Base-by-base conservation (phyloP, 176 grass and related monocot genomes). In the Calamus simplicifolius region DNA sequence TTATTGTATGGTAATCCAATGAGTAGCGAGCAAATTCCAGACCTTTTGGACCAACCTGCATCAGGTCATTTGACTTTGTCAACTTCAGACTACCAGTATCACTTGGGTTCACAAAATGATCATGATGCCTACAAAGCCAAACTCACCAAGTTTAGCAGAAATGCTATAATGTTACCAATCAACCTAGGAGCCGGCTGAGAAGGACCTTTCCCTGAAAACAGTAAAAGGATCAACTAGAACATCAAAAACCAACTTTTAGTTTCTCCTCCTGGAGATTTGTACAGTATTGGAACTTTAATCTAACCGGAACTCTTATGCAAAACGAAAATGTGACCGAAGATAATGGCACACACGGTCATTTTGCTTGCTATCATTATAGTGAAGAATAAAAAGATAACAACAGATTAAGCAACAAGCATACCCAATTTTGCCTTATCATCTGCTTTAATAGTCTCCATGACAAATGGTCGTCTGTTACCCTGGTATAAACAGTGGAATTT, bases 11-110 rank as follows among this genome's bases (percentile, higher is more conserved):
- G 27, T 96, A 90, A 56, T 96, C 92, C 49, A 96, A 72, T 43
- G 92, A 96, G 73, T 96, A 96, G n/a, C 92, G 92, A 57, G 74
- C 92, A 67, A 96, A 96, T 67, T 90, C 91, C 61, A 96, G 79
- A 52, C 86, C 91, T 72, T 96, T 96, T 25, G 92, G 87, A 16
- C 92, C 92, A 51, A 96, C 67, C 91, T 95, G 80, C 53, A 68
- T 48, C 50, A 69, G 10, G 28, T n/a, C 5, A 38, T 38, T 28
- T 43, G 35, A 43, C 35, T 13, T 13, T 43, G 35, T 43, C 13
- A 43, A 8, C 35, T 43, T 13, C 8, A 13, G 35, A 43, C 35
- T 43, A 43, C 35, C 3, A 3, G 6, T 10, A 43, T 43, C 35
- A 13, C 35, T 43, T 43, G 35, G 35, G 35, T 43, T 43, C 35